phyloP scores from a whole-genome alignment of 371 early-diverging fungal species.

The Apophysomyces trapeziformis region DNA sequence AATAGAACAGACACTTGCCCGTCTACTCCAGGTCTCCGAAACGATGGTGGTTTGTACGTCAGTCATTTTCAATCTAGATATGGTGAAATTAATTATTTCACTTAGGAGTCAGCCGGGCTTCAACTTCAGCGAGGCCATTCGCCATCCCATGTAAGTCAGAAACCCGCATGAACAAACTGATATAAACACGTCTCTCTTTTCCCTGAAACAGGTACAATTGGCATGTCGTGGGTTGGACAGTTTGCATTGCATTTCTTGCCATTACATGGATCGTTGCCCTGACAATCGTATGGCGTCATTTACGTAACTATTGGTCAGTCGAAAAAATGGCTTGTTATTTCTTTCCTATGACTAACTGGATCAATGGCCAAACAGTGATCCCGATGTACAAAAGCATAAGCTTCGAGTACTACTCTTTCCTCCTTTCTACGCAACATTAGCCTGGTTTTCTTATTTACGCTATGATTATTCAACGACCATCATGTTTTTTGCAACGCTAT shows the following conservation, averaged over 20 bases:
- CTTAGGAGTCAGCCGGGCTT: constrained; percentile 44
- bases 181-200: background rate
- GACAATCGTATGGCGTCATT: constrained; percentile 38
- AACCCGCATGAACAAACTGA: background rate
- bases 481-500: constrained; percentile 51
- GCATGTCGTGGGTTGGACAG: constrained; percentile 56
- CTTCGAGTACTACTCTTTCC: constrained; percentile 53
- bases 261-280: constrained; percentile 39
- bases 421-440: constrained; percentile 46
- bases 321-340: background rate
- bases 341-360: constrained; percentile 6
- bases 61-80: constrained; percentile 1
- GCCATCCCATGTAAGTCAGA: constrained; percentile 38
- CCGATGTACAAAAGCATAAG: constrained; percentile 51
- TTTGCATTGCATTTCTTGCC: constrained; percentile 36
- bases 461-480: constrained; percentile 54
- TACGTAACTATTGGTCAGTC: constrained; percentile 47
- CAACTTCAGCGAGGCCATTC: constrained; percentile 37
- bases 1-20: constrained; percentile 19
- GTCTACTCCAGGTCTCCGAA: constrained; percentile 19
- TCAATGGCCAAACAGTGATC: constrained; percentile 24
- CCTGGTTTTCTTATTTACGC: constrained; percentile 54
- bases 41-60: constrained; percentile 26
- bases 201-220: constrained; percentile 33
- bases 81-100: constrained; percentile 11